Conservation (phyloP, 768 basidiomycete genomes). For the Boletus reticuloceps region DNA sequence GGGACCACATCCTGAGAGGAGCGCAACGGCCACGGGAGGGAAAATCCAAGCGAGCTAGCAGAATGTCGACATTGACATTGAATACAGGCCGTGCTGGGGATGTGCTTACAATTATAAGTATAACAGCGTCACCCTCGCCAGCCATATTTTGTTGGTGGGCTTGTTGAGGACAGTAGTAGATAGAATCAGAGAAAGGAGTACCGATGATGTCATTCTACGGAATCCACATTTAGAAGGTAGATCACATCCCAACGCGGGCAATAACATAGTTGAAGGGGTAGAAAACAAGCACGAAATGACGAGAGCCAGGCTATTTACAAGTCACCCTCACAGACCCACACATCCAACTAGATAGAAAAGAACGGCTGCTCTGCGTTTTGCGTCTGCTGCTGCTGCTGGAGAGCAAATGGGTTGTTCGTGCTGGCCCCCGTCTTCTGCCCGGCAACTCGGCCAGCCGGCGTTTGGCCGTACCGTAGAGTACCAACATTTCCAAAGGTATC, state of each 20-base stretch:
- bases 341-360: slow-evolving; percentile 60
- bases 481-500: slow-evolving; percentile 97
- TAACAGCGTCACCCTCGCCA: slow-evolving; percentile 1
- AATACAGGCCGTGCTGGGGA: background rate
- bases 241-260: background rate
- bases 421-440: slow-evolving; percentile 46
- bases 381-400: slow-evolving; percentile 48
- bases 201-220: slow-evolving; percentile 23
- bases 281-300: slow-evolving; percentile 15
- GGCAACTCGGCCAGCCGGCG: slow-evolving; percentile 49
- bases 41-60: slow-evolving; percentile 69
- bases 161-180: too few relatives aligned
- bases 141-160: slow-evolving; percentile 14
- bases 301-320: slow-evolving; percentile 8
- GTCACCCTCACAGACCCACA: background rate
- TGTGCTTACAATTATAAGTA: slow-evolving; percentile 14
- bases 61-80: background rate
- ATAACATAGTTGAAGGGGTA: too few relatives aligned
- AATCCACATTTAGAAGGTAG: slow-evolving; percentile 19
- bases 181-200: background rate
- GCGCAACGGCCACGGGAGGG: slow-evolving; percentile 72
- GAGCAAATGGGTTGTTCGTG: slow-evolving; percentile 64
- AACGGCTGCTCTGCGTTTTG: slow-evolving; percentile 70
- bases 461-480: slow-evolving; percentile 65
- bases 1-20: slow-evolving; percentile 77